These are phyloP conservation scores for Trichoderma parareesei DNA, from an alignment of 495 filamentous ascomycete species.

Conservation along the genomic window DNA sequence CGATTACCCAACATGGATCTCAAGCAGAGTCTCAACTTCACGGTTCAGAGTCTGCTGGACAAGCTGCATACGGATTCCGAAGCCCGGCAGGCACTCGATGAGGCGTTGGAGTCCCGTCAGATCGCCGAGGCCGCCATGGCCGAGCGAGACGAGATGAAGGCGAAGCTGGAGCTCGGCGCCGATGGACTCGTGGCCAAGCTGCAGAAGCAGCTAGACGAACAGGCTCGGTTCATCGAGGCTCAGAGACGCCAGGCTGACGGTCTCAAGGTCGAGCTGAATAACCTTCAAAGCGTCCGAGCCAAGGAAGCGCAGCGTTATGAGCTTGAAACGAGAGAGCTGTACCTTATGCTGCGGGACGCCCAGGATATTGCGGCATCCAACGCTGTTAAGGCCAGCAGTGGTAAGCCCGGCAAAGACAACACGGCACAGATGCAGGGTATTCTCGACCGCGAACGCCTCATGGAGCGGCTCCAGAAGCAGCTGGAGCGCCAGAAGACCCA, in stretches of 20 bases:
- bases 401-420: slow-evolving; percentile 49
- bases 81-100: slow-evolving; percentile 82
- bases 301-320: slow-evolving; percentile 94
- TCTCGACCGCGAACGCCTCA: slow-evolving; percentile 80
- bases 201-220: slow-evolving; percentile 88
- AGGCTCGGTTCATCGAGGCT: slow-evolving; percentile 80
- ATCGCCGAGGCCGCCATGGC: slow-evolving; percentile 92
- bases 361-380: slow-evolving; percentile 89
- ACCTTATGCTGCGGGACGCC: slow-evolving; percentile 96
- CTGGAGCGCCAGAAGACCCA: slow-evolving; percentile 96
- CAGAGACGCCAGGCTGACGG: slow-evolving; percentile 78
- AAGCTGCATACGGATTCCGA: slow-evolving; percentile 94
- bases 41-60: slow-evolving; percentile 89
- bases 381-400: slow-evolving; percentile 55
- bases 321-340: slow-evolving; percentile 89
- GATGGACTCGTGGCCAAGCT: slow-evolving; percentile 90
- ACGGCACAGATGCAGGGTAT: slow-evolving; percentile 84
- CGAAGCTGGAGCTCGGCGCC: slow-evolving; percentile 86
- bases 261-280: slow-evolving; percentile 80
- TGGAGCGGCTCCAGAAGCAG: slow-evolving; percentile 88
- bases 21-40: slow-evolving; percentile 94
- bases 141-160: slow-evolving; percentile 91
- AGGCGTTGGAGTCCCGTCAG: slow-evolving; percentile 78
- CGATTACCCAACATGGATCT: slow-evolving; percentile 93
- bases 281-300: slow-evolving; percentile 74